phyloP scores from a whole-genome alignment of 2,329 filamentous ascomycete species.

The Aplosporella prunicola region DNA sequence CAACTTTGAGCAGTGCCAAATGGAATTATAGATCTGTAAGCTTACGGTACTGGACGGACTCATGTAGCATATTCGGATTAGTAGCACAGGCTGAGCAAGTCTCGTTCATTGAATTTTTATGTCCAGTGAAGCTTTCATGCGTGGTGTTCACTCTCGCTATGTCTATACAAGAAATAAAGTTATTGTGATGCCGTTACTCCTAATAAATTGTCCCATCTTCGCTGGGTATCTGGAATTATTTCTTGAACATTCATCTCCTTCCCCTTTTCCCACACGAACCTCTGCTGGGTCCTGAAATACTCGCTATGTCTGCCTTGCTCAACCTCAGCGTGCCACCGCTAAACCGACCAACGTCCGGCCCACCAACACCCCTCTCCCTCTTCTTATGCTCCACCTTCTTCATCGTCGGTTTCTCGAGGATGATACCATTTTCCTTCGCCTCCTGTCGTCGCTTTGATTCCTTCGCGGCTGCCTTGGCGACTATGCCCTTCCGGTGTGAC shows the following conservation, averaged over 20 bases:
- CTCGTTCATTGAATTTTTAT: too few relatives aligned
- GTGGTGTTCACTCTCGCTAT: too few relatives aligned
- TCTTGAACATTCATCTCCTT: conserved; percentile 1
- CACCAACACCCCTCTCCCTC: conserved; percentile 57
- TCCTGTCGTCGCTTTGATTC: conserved; percentile 67
- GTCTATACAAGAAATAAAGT: too few relatives aligned
- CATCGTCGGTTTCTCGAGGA: conserved; percentile 57
- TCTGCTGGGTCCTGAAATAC: conserved; percentile 50
- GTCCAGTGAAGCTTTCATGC: too few relatives aligned
- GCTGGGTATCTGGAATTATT: too few relatives aligned
- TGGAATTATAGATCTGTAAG: too few relatives aligned
- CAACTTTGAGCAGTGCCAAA: too few relatives aligned
- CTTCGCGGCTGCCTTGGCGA: conserved; percentile 51
- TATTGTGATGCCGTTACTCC: too few relatives aligned
- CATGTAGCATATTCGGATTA: too few relatives aligned
- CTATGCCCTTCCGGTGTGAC: conserved; percentile 76
- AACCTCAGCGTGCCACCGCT: conserved; percentile 69
- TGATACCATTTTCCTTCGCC: conserved; percentile 81
- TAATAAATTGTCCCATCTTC: too few relatives aligned
- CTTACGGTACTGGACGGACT: too few relatives aligned
- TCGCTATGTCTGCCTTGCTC: conserved; percentile 65
- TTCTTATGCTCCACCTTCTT: conserved; percentile 31
- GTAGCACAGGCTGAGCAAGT: too few relatives aligned
- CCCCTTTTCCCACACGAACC: conserved; percentile 12
- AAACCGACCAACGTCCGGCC: conserved; percentile 71